Evolutionary conservation across 768 basidiomycete genomes (phyloP).

Genomic region (Pisolithus sp.): DNA sequence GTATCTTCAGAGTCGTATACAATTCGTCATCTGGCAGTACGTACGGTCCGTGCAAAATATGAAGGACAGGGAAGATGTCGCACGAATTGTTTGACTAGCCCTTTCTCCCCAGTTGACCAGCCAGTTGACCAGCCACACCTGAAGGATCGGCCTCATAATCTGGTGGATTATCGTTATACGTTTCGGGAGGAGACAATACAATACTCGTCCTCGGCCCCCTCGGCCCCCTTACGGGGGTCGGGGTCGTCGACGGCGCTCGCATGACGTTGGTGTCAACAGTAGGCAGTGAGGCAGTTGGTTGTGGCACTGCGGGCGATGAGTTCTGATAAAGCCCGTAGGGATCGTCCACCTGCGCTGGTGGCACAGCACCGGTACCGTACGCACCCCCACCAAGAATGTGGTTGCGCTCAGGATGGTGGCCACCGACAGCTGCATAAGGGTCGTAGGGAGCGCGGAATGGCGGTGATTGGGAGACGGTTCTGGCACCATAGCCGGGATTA

Average conservation of each 20-base stretch:
- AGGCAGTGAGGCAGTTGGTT: slow-evolving; percentile 32
- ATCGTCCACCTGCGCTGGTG: slow-evolving; percentile 33
- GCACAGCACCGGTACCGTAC: slow-evolving; percentile 44
- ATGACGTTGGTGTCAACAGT: slow-evolving; percentile 35
- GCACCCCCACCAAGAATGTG: slow-evolving; percentile 54
- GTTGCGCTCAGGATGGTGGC: slow-evolving; percentile 37
- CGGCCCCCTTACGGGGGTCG: slow-evolving; percentile 41
- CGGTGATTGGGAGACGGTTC: slow-evolving; percentile 9
- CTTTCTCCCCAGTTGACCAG: slow-evolving; percentile 51
- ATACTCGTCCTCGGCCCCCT: slow-evolving; percentile 27
- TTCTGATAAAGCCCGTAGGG: slow-evolving; percentile 20
- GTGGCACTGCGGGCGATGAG: slow-evolving; percentile 15
- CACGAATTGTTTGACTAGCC: slow-evolving; percentile 7
- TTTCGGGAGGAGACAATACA: slow-evolving; percentile 19
- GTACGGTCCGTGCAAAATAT: slow-evolving; percentile 13
- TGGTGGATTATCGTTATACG: slow-evolving; percentile 54
- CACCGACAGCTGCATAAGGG: slow-evolving; percentile 11
- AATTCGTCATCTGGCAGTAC: slow-evolving; percentile 1
- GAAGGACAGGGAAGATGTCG: neutral
- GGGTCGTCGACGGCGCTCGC: slow-evolving; percentile 14
- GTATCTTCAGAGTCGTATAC: slow-evolving; percentile 16
- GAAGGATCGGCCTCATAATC: slow-evolving; percentile 54
- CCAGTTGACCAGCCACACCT: slow-evolving; percentile 48
- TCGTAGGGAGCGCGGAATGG: slow-evolving; percentile 11
- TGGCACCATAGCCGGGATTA: slow-evolving; percentile 22